Evolutionary conservation across 2,329 filamentous ascomycete species (phyloP), one percentile per base, ranked within the genome.

Genomic region (Apiospora pterosperma): DNA sequence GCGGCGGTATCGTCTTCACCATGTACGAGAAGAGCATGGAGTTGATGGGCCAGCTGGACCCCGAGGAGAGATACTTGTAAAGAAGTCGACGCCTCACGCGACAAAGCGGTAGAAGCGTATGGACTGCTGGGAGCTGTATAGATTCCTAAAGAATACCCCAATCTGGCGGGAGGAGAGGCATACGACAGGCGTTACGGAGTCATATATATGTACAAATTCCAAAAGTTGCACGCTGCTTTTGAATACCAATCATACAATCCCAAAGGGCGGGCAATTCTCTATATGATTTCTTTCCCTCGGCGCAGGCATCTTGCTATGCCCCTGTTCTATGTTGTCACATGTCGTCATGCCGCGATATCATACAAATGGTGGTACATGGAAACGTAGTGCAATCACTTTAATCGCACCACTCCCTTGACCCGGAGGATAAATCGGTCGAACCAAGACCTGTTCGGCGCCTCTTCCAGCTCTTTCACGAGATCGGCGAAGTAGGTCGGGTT

Each of bases 11-110:
- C 74, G 96, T 99, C 44, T 99, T 99, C 75, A 96, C 96, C 25
- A 96, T 98, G 90, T 96, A 97, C 76, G 95, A 98, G 82, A 97
- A 97, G 85, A 92, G 90, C 65, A 98, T 98, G 83, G 95, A 97
- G 62, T 72, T 93, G 65, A 88, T 99, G 82, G 87, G 92, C 72
- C 83, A 76, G 73, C 65, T 94, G 62, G 96, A 99, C 76, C 96
- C 96, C 0, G 86, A 96, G 72, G 88, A 89, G 74, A 90, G 85
- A 76, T 97, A 96, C 75, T 87, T 98, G 68, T 96, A 81, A 63
- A 42, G 12, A 38, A 16, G 4, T 44, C 4, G n/a, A 11, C n/a
- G 21, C 28, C 25, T n/a, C 25, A 11, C 4, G 5, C 25, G 16
- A 55, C 7, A 28, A 12, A 28, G n/a, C 28, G 25, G n/a, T 5